Percentiles rank a stretch among this genome's conserved stretches.
Evolutionary conservation across 345 rosid species (phyloP).

Genomic region (Pistacia integerrima): DNA sequence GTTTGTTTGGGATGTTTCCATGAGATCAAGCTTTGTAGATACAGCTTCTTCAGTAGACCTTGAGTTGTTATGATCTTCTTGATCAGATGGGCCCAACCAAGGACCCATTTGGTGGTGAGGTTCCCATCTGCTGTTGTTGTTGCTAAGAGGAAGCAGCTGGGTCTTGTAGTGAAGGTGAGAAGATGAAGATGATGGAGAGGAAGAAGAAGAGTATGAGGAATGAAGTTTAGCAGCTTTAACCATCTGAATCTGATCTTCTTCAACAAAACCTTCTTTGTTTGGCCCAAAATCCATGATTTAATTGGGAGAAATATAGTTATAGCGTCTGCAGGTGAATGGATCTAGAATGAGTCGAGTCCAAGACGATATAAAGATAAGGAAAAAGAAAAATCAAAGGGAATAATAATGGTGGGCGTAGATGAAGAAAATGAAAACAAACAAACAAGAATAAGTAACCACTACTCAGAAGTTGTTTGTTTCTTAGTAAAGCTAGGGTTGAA

Average conservation of each 20-base stretch:
- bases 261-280: slow-evolving; percentile 21
- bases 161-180: slow-evolving; percentile 15
- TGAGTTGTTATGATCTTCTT: slow-evolving; percentile 22
- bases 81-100: slow-evolving; percentile 34
- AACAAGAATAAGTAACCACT: no score
- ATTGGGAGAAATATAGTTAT: background rate
- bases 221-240: slow-evolving; percentile 27
- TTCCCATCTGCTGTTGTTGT: slow-evolving; percentile 16
- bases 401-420: background rate
- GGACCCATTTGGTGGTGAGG: slow-evolving; percentile 31
- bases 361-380: background rate
- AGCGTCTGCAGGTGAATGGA: background rate
- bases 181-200: slow-evolving; percentile 37
- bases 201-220: slow-evolving; percentile 30
- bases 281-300: slow-evolving; percentile 35
- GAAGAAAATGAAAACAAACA: background rate
- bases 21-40: slow-evolving; percentile 16
- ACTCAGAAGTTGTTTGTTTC: no score
- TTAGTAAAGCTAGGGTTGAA: no score
- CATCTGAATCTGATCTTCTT: slow-evolving; percentile 29
- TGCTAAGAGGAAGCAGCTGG: slow-evolving; percentile 19
- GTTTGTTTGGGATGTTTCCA: slow-evolving; percentile 17
- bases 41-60: slow-evolving; percentile 9
- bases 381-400: slow-evolving; percentile 4
- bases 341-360: background rate